Percentiles rank a stretch among this genome's conserved stretches.
Evolutionary conservation across 495 filamentous ascomycete genomes (phyloP).

Genomic region (Poronia punctata): DNA sequence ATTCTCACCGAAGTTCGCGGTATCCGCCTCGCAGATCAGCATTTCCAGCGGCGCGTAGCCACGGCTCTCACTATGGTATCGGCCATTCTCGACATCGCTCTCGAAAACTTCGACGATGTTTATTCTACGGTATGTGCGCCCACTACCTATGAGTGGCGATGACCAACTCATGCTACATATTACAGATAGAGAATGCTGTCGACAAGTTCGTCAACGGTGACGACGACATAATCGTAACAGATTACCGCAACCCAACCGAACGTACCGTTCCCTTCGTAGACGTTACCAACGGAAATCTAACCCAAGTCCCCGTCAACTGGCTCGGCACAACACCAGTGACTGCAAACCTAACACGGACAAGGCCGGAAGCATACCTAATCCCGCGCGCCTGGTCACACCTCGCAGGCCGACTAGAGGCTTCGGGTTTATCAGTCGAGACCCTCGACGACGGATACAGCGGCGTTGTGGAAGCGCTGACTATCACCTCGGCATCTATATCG

Average conservation of each 20-base stretch:
- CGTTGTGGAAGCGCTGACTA: constrained; percentile 19
- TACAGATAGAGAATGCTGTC: constrained; percentile 19
- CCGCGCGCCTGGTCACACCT: constrained; percentile 24
- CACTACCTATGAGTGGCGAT: no score
- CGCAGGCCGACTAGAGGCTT: constrained; percentile 17
- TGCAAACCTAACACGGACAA: constrained; percentile 23
- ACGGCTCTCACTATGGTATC: constrained; percentile 25
- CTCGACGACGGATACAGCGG: constrained; percentile 19
- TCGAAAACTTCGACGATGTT: constrained; percentile 21
- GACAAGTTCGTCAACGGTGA: constrained; percentile 17
- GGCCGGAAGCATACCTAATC: constrained; percentile 27
- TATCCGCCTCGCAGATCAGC: constrained; percentile 26
- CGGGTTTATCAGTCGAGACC: constrained; percentile 23
- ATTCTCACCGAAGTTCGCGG: constrained; percentile 29
- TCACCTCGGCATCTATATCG: constrained; percentile 17
- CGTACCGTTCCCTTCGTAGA: constrained; percentile 22
- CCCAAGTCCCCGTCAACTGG: constrained; percentile 22
- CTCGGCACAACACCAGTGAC: constrained; percentile 25
- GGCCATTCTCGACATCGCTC: constrained; percentile 23
- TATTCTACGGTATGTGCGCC: constrained; percentile 16
- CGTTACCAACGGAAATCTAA: constrained; percentile 12
- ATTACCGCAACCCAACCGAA: constrained; percentile 15
- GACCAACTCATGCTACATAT: neutral
- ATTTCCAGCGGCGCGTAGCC: constrained; percentile 25
- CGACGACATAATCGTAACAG: constrained; percentile 23